Percentiles rank a stretch among this genome's conserved stretches.
phyloP scores from a whole-genome alignment of 345 rosid species.

The Jatropha curcas region DNA sequence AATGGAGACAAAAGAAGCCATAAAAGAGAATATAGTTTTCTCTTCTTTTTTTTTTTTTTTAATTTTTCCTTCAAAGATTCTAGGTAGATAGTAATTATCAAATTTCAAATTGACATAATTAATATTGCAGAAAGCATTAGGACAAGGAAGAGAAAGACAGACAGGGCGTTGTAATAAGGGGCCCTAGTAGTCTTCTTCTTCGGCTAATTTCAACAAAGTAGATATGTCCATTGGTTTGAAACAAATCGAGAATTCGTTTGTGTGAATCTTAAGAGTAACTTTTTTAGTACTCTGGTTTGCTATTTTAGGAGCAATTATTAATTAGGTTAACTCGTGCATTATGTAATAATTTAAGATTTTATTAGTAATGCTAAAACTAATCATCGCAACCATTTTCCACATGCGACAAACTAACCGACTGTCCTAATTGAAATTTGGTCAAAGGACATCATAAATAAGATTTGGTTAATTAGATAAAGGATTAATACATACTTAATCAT shows the following conservation, averaged over 20 bases:
- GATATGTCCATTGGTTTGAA: conserved; percentile 19
- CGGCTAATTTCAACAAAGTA: conserved; percentile 31
- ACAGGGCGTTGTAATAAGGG: neutral
- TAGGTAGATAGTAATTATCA: conserved; percentile 8
- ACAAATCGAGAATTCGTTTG: conserved; percentile 2
- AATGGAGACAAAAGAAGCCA: neutral
- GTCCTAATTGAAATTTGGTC: conserved; percentile 13
- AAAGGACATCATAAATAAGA: conserved; percentile 30
- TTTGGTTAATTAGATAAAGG: conserved; percentile 26
- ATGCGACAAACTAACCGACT: conserved; percentile 31
- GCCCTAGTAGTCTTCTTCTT: conserved; percentile 15
- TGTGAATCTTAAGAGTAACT: conserved; percentile 35
- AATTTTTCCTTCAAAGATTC: neutral
- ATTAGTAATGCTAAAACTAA: neutral
- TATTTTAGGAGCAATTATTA: conserved; percentile 18
- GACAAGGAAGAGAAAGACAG: neutral
- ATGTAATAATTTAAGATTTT: conserved; percentile 10
- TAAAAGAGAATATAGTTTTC: neutral
- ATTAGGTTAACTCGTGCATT: conserved; percentile 17
- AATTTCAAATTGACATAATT: conserved; percentile 13
- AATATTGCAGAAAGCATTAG: conserved; percentile 1
- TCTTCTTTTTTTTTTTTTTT: neutral
- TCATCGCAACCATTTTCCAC: conserved; percentile 15
- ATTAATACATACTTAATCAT: conserved; percentile 26
- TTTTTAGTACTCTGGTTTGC: conserved; percentile 20